Base-by-base conservation (phyloP, 768 basidiomycete genomes). In the Cyclocybe cylindracea region DNA sequence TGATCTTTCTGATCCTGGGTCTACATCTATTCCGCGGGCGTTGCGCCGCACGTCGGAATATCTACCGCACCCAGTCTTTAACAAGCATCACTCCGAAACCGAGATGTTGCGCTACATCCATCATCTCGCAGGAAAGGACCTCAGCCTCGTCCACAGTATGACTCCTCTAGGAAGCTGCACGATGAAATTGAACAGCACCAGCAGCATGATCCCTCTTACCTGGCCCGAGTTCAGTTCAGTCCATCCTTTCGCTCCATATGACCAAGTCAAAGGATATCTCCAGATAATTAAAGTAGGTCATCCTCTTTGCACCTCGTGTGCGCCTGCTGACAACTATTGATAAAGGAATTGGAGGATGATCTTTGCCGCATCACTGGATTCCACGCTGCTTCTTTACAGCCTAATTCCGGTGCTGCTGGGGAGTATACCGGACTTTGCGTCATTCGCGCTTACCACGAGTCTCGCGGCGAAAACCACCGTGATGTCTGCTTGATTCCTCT, bases 141-240 rank as follows among this genome's bases (percentile, higher is more conserved):
- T 98, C 51, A 88, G 92, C 29, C 86, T 99, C 32, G 89, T 91
- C 7, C 97, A 99, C 67, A 84, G 92, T 40, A 98, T 98, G 93
- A 98, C 97, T 60, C 87, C 92, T 10, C 82, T 95, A 3, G 94
- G 94, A 51, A 94, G 92, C 67, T 95, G 94, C 70, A 96, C 94
- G 5, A 97, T 96, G 94, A 97, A 98, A 72, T 80, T 99, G 50
- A 99, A 99, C 75, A 94, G 93, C 65, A 97, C 95, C 2, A 94
- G 92, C 40, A 96, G 95, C 61, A 98, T 98, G 94, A 88, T 93
- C 39, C 95, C 96, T 2, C 74, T 99, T 33, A 96, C 94, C 2
- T 94, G 91, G 89, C 90, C 93, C 7, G 93, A 94, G 69, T 98
- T 94, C 68, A 82, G 87, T 47, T 73, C 77, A 44, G 83, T 98